Evolutionary conservation across 2,329 filamentous ascomycete genomes (phyloP).

Genomic region (Penicillium digitatum): DNA sequence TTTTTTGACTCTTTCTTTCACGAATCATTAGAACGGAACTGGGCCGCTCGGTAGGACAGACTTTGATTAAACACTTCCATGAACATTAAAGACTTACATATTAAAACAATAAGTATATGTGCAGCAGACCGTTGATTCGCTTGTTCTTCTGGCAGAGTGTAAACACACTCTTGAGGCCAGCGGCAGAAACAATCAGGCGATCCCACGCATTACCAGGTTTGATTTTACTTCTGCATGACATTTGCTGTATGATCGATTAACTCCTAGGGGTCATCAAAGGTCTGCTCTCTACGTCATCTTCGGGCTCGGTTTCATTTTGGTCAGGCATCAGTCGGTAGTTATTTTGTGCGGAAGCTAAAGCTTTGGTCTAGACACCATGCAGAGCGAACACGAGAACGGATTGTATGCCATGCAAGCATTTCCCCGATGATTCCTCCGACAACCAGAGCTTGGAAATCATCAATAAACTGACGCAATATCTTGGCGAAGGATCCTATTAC

Average conservation of each 20-base stretch:
- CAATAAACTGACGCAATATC: neutral
- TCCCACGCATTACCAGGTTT: neutral
- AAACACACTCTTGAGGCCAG: neutral
- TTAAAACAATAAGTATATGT: neutral
- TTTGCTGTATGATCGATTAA: neutral
- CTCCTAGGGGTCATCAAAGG: neutral
- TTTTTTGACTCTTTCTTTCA: neutral
- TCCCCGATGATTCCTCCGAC: neutral
- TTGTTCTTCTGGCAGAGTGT: neutral
- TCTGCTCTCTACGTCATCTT: neutral
- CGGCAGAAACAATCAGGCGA: neutral
- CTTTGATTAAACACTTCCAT: neutral
- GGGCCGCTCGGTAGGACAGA: neutral
- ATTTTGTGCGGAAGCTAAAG: neutral
- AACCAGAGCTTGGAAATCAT: neutral
- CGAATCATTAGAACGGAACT: neutral
- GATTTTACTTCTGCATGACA: neutral
- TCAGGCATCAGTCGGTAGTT: neutral
- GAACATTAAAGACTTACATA: too few relatives aligned
- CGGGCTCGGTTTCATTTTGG: neutral
- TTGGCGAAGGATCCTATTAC: neutral
- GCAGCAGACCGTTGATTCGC: neutral
- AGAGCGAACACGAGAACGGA: neutral
- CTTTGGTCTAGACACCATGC: neutral
- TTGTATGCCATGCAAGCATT: neutral